phyloP scores from a whole-genome alignment of 139 green algal genomes.

The Gonium pectorale region DNA sequence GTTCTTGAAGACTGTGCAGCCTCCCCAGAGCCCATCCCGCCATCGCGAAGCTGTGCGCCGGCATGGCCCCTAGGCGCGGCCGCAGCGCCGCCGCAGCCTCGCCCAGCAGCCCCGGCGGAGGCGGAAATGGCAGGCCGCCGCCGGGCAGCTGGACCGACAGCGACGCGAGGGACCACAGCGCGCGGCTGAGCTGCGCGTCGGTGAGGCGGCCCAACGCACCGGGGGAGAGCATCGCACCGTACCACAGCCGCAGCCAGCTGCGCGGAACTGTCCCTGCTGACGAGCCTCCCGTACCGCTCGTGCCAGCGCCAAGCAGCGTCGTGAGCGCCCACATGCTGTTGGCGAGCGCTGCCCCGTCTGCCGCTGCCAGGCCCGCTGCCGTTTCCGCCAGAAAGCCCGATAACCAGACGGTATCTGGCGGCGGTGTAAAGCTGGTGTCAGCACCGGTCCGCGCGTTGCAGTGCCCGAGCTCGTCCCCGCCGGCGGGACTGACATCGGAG shows the following conservation, averaged over 20 bases:
- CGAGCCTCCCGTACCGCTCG: neutral
- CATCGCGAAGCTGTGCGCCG: neutral
- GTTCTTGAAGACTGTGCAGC: neutral
- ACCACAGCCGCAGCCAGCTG: neutral
- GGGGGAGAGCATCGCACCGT: neutral
- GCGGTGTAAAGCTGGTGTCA: neutral
- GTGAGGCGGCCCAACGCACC: neutral
- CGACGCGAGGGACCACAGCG: neutral
- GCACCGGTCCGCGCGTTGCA: no score
- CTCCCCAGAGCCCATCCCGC: constrained; percentile 7
- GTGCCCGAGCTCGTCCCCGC: no score
- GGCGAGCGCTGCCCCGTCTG: neutral
- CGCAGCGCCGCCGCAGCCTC: neutral
- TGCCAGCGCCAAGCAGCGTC: neutral
- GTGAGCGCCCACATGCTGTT: neutral
- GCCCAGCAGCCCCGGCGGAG: constrained; percentile 4
- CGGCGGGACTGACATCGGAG: no score
- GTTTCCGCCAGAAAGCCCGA: neutral
- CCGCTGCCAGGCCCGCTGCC: neutral
- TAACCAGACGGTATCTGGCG: constrained; percentile 5
- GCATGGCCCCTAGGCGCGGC: neutral
- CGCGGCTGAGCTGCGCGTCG: neutral
- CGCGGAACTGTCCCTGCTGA: neutral
- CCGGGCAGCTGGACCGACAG: neutral
- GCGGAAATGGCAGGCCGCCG: neutral